Conservation (phyloP, 2,329 filamentous ascomycete species). For the Rhinocladiella similis region DNA sequence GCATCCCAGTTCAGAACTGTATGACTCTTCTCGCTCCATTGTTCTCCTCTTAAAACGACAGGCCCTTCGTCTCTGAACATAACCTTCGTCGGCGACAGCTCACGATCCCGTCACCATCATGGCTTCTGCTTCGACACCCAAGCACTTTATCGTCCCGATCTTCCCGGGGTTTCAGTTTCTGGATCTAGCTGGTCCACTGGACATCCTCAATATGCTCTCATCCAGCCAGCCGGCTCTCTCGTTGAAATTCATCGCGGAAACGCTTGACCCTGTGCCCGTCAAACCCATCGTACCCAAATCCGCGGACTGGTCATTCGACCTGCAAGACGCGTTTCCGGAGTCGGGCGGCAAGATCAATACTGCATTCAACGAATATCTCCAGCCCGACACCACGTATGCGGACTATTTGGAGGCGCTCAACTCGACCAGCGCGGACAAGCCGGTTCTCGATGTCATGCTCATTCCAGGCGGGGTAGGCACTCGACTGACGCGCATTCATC, state of each 20-base stretch:
- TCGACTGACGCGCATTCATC: conserved; percentile 26
- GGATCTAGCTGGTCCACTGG: conserved; percentile 49
- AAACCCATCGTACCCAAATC: conserved; percentile 20
- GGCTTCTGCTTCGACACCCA: conserved; percentile 7
- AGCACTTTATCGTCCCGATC: conserved; percentile 27
- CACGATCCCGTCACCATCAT: not conserved
- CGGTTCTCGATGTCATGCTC: conserved; percentile 57
- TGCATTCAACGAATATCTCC: conserved; percentile 38
- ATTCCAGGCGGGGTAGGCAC: conserved; percentile 63
- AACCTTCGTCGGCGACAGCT: no score
- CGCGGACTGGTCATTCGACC: conserved; percentile 24
- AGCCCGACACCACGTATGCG: conserved; percentile 52
- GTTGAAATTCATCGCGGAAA: conserved; percentile 33
- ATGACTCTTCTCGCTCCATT: no score
- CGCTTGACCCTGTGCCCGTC: conserved; percentile 36
- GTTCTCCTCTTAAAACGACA: no score
- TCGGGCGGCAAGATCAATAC: conserved; percentile 23
- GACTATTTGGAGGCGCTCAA: conserved; percentile 11
- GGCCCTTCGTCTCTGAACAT: no score
- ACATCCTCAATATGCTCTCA: conserved; percentile 42
- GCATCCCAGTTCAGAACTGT: no score
- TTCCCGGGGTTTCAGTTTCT: conserved; percentile 46
- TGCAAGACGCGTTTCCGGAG: conserved; percentile 15
- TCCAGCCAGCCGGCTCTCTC: conserved; percentile 28
- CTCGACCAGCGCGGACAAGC: not conserved